Evolutionary conservation across 1,139 yeast genomes (phyloP).

Genomic region (Candida freyschussii): DNA sequence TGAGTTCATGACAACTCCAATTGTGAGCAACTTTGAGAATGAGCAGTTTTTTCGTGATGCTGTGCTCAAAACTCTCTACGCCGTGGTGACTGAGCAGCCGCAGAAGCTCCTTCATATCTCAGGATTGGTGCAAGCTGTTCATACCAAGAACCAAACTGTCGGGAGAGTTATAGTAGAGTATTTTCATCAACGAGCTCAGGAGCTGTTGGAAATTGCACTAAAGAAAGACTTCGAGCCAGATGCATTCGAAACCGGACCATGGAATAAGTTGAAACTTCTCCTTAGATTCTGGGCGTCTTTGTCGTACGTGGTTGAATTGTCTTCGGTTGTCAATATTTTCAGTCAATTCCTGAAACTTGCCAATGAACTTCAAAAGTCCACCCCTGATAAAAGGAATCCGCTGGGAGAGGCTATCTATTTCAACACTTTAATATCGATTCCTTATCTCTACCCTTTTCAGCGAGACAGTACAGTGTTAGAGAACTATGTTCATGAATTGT

Average conservation of each 20-base stretch:
- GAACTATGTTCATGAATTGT: constrained; percentile 40
- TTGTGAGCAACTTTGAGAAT: constrained; percentile 62
- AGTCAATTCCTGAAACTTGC: constrained; percentile 53
- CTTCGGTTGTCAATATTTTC: constrained; percentile 47
- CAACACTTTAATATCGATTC: constrained; percentile 60
- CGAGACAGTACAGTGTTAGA: constrained; percentile 24
- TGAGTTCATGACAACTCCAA: constrained; percentile 60
- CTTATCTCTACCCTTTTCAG: constrained; percentile 50
- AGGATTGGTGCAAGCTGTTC: constrained; percentile 64
- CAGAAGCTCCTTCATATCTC: constrained; percentile 75
- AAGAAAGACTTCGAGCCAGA: constrained; percentile 23
- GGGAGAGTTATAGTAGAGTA: constrained; percentile 70
- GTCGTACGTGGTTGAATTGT: constrained; percentile 54
- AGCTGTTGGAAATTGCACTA: constrained; percentile 38
- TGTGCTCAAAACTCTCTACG: constrained; percentile 57
- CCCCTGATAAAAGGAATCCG: constrained; percentile 41
- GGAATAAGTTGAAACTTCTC: constrained; percentile 67
- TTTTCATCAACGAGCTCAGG: constrained; percentile 59
- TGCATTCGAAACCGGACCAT: constrained; percentile 52
- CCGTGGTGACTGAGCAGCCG: constrained; percentile 82
- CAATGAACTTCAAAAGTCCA: constrained; percentile 45
- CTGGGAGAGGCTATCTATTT: constrained; percentile 67
- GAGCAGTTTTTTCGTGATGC: constrained; percentile 59
- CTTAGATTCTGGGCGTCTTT: constrained; percentile 67
- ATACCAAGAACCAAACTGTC: constrained; percentile 59